Evolutionary conservation across 768 basidiomycete genomes (phyloP), one percentile per base, ranked within the genome.

Genomic region (Hygrophoropsis aurantiaca): DNA sequence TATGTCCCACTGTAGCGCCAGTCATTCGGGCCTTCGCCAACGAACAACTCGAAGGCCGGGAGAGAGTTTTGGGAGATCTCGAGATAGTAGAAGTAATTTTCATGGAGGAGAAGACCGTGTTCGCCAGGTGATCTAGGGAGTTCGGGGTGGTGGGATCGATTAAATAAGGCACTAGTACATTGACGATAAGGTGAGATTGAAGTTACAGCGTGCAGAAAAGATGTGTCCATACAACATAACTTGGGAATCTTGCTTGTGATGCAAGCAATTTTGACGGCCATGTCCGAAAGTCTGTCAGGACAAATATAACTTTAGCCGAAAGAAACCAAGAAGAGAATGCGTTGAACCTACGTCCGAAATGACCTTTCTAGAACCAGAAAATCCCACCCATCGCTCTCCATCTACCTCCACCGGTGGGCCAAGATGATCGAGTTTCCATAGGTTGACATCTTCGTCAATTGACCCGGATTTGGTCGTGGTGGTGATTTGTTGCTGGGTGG

Each of bases 1-100:
- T 52, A 58, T 0, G 52, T 49, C 7, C 57, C 57, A 4, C 33
- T 26, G 7, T 40, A 39, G 19, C 23, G 15, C 36, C 19, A 48
- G 24, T 47, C 25, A 49, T 55, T 27, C 20, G 19, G 43, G 52
- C 30, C 53, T n/a, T 27, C 51, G 4, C 44, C 46, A 15, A 44
- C 50, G 32, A 58, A 52, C 11, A 58, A 19, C 40, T 58, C 53
- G 9, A 58, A n/a, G n/a, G n/a, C 15, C 7, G 55, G 49, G 16
- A 30, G 10, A 11, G 43, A 23, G 13, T 26, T 21, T 2, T 27
- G 36, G 5, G 51, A 42, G n/a, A 9, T 30, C 3, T 30, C 34
- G 1, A 7, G 27, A 33, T 56, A 23, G 34, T 10, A 11, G 8
- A 26, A 34, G 11, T 19, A n/a, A 5, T 0, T 19, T n/a, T n/a